These are phyloP conservation scores for Ustilago xerochloae DNA, from an alignment of 1,284 basidiomycete genomes.

Conservation along the genomic window DNA sequence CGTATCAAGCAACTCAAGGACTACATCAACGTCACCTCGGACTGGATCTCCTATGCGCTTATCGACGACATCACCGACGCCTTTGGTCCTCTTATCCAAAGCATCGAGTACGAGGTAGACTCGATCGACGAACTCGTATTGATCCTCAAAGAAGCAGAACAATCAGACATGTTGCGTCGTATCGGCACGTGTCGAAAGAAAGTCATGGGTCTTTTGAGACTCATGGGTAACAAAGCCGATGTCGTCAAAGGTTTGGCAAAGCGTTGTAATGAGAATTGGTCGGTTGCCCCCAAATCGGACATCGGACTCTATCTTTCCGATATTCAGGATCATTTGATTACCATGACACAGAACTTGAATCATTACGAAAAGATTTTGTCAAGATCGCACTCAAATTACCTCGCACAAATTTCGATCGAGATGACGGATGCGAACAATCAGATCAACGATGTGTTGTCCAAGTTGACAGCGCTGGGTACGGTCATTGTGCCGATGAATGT, in stretches of 20 bases:
- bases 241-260: conserved; percentile 99
- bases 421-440: conserved; percentile 95
- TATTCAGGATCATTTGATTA: conserved; percentile 92
- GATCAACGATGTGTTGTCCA: conserved; percentile 98
- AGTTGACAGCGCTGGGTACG: conserved; percentile 96
- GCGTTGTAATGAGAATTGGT: conserved; percentile 97
- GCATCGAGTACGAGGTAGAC: conserved; percentile 99
- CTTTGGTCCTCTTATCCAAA: conserved; percentile 97
- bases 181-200: conserved; percentile 99
- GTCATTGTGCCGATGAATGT: conserved; percentile 79
- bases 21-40: conserved; percentile 97
- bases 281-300: conserved; percentile 95
- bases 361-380: conserved; percentile 84
- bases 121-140: conserved; percentile 97
- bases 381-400: conserved; percentile 94
- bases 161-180: conserved; percentile 81
- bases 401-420: conserved; percentile 66
- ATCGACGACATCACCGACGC: conserved; percentile 99
- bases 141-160: conserved; percentile 88
- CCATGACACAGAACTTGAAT: conserved; percentile 91
- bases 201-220: conserved; percentile 91
- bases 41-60: conserved; percentile 99
- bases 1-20: conserved; percentile 99
- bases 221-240: conserved; percentile 99
- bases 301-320: conserved; percentile 96